Evolutionary conservation across 768 basidiomycete genomes (phyloP), one percentile per base, ranked within the genome.

Genomic region (Termitomyces sp.): DNA sequence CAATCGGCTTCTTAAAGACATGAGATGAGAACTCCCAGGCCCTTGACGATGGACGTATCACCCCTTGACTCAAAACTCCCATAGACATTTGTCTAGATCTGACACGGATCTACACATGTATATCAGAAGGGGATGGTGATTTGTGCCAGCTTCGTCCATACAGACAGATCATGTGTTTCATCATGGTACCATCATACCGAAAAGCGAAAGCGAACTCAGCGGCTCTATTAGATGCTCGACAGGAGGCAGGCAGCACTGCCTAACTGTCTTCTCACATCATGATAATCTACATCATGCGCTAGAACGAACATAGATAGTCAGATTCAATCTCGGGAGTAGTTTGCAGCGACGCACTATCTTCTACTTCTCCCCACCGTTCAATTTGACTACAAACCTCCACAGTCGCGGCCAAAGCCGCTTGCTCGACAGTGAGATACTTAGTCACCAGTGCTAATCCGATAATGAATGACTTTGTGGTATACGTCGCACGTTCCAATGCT

Each of bases 241-340:
- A 86, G 62, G 28, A 89, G 66, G 66, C 85, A 87, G 24, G 86
- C 83, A 45, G 81, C 88, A 63, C 90, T 90, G 9, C 90, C 92
- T 7, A 98, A 74, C 56, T 93, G 87, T 60, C 91, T 74, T 62
- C 97, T 78, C 49, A 98, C 79, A 69, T 98, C 97, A 58, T 97
- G 90, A 68, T 91, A 88, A 72, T 99, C 97, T 43, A 99, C 95
- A 69, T 99, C 97, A 66, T 98, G 97, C 14, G 97, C 96, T 99
- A 69, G 38, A 48, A 42, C 49, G 46, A 54, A 34, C 34, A 37
- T 17, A 32, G 30, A 53, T 24, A 45, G 32, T 64, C 45, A 63
- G 46, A 53, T 45, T 56, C 30, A 8, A 22, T 49, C 44, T 53
- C 49, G n/a, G 44, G 40, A 32, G 40, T 41, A 41, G 21, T 35